A percentile compares a stretch with the other conserved stretches of the same genome.
Conservation (phyloP, 1,284 basidiomycete genomes). For the Pascua guehoae region DNA sequence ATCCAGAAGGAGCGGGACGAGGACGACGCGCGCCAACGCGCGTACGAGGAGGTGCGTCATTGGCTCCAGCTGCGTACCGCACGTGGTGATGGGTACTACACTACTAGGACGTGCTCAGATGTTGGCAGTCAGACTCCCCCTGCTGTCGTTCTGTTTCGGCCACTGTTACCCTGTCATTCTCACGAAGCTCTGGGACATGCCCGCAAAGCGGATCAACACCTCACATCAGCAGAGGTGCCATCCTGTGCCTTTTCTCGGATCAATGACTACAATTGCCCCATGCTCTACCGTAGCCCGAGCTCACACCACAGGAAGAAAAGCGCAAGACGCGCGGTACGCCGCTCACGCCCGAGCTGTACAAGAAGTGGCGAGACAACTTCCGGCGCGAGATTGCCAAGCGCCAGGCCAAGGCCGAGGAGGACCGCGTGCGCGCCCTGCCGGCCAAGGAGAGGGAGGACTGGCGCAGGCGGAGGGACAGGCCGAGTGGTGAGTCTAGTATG, state of each 20-base stretch:
- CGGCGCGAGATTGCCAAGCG: slow-evolving; percentile 62
- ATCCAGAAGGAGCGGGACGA: slow-evolving; percentile 59
- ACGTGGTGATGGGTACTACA: no score
- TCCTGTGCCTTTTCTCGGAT: no score
- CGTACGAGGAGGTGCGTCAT: slow-evolving; percentile 68
- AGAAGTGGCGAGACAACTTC: slow-evolving; percentile 74
- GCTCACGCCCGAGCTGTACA: slow-evolving; percentile 78
- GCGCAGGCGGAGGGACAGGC: slow-evolving; percentile 62
- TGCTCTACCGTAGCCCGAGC: slow-evolving; percentile 1
- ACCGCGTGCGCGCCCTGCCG: slow-evolving; percentile 68
- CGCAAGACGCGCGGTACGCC: slow-evolving; percentile 83
- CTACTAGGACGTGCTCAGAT: no score
- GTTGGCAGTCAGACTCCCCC: no score
- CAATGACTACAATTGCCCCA: no score
- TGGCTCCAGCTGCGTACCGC: neutral
- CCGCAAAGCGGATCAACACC: no score
- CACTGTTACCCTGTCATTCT: no score
- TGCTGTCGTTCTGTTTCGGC: no score
- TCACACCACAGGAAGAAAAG: slow-evolving; percentile 69
- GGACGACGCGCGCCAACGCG: slow-evolving; percentile 67
- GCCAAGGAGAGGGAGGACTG: slow-evolving; percentile 86
- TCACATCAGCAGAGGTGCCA: no score
- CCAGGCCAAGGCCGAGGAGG: slow-evolving; percentile 72
- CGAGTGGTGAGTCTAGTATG: slow-evolving; percentile 60
- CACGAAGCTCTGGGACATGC: no score